Percentiles rank a stretch among this genome's conserved stretches.
Conservation (phyloP, 345 rosid species). For the Durio zibethinus region DNA sequence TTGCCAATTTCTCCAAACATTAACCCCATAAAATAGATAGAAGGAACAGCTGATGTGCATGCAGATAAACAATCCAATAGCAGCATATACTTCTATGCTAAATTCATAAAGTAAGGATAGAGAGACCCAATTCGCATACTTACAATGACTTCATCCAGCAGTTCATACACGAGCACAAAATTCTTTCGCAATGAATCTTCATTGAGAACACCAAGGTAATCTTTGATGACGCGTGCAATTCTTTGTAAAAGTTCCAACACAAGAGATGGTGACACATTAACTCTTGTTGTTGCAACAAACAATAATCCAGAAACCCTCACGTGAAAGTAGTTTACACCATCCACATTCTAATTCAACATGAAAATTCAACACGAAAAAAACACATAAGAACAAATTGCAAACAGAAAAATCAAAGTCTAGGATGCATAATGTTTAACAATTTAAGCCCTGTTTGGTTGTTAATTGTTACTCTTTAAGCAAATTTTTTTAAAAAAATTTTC, state of each 20-base stretch:
- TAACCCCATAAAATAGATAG: no score
- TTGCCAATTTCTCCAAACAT: no score
- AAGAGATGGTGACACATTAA: constrained; percentile 86
- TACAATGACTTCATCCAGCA: constrained; percentile 96
- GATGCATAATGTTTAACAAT: not conserved
- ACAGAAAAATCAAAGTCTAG: not conserved
- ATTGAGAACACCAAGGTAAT: constrained; percentile 83
- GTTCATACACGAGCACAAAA: constrained; percentile 86
- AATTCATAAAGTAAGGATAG: no score
- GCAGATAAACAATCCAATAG: no score
- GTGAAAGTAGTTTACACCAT: constrained; percentile 95
- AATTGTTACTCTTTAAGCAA: not conserved
- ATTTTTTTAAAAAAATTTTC: not conserved
- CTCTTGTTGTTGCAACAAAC: constrained; percentile 91
- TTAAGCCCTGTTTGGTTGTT: not conserved
- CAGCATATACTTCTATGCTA: no score
- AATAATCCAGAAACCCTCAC: constrained; percentile 84
- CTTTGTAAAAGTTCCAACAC: constrained; percentile 95
- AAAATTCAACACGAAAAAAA: no score
- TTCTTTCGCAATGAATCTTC: constrained; percentile 89
- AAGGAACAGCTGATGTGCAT: no score
- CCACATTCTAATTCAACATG: constrained; percentile 48
- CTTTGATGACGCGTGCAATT: constrained; percentile 92
- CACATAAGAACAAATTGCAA: no score
- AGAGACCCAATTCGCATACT: constrained; percentile 22